phyloP scores from a whole-genome alignment of 345 rosid species.

The Bruguiera gymnorhiza region DNA sequence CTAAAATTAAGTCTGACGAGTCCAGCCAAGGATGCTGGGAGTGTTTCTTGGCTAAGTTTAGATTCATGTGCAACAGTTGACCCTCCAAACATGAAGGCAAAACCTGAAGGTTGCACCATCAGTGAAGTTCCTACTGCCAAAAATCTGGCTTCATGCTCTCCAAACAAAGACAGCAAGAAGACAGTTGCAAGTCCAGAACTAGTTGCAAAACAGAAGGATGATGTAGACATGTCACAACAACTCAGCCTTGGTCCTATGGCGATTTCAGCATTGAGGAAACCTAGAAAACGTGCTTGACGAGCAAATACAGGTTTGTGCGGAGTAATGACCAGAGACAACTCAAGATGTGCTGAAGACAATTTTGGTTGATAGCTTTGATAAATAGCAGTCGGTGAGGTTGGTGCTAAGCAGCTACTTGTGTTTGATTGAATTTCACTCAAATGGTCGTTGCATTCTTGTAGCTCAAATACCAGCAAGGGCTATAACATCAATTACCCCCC shows the following conservation, averaged over 20 bases:
- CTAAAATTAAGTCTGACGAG: conserved; percentile 31
- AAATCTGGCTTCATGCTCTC: conserved; percentile 27
- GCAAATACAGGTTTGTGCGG: conserved; percentile 26
- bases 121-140: conserved; percentile 23
- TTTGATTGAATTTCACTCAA: not conserved
- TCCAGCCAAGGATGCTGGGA: conserved; percentile 41
- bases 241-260: conserved; percentile 52
- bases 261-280: conserved; percentile 40
- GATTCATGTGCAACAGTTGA: conserved; percentile 45
- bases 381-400: not conserved
- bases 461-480: not conserved
- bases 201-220: conserved; percentile 32
- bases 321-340: conserved; percentile 30
- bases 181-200: conserved; percentile 33
- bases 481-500: not conserved
- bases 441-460: not conserved
- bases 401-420: not conserved
- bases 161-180: conserved; percentile 46
- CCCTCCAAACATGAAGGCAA: conserved; percentile 29
- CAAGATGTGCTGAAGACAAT: conserved; percentile 18
- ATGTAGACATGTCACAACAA: conserved; percentile 32
- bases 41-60: conserved; percentile 75
- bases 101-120: conserved; percentile 26
- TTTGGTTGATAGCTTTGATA: conserved; percentile 7
- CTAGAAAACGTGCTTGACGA: conserved; percentile 46